phyloP scores from a whole-genome alignment of 371 early-diverging fungal species.

The Mortierella sp. region DNA sequence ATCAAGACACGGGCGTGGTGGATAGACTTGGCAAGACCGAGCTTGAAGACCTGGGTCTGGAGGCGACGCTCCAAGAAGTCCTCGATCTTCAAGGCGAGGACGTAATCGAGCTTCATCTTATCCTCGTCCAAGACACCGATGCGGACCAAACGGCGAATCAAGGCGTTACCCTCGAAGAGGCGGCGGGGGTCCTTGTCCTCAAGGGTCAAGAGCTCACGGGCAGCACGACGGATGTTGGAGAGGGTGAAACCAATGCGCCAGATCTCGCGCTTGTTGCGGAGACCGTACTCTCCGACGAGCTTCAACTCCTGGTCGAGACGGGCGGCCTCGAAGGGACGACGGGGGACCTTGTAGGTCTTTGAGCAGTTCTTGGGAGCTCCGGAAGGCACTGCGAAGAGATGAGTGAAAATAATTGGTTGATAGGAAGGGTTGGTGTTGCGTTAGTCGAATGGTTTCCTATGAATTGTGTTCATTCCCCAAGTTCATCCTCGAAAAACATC shows the following conservation, averaged over 20 bases:
- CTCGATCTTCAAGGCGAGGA: slow-evolving; percentile 97
- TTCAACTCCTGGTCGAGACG: slow-evolving; percentile 99
- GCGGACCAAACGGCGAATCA: slow-evolving; percentile 98
- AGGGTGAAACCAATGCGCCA: slow-evolving; percentile 98
- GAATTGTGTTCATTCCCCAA: slow-evolving; percentile 1
- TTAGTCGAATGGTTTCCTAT: background rate
- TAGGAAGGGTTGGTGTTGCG: background rate
- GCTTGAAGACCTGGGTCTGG: slow-evolving; percentile 99
- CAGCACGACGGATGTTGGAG: slow-evolving; percentile 99
- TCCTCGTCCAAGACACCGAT: slow-evolving; percentile 98
- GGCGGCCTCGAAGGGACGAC: slow-evolving; percentile 98
- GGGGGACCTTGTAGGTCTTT: slow-evolving; percentile 98
- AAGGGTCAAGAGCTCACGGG: slow-evolving; percentile 99
- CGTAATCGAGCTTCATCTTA: slow-evolving; percentile 99
- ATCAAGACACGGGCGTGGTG: slow-evolving; percentile 99
- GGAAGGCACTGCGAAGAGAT: slow-evolving; percentile 34
- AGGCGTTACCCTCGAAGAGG: slow-evolving; percentile 99
- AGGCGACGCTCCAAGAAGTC: slow-evolving; percentile 99
- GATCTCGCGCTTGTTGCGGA: slow-evolving; percentile 99
- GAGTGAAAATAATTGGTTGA: background rate
- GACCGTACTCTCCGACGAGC: slow-evolving; percentile 98
- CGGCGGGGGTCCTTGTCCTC: slow-evolving; percentile 98
- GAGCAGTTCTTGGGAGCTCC: slow-evolving; percentile 63
- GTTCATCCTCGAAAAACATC: background rate
- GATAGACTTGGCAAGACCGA: slow-evolving; percentile 98